phyloP scores from a whole-genome alignment of 345 rosid genomes.

The Gossypium mustelinum region DNA sequence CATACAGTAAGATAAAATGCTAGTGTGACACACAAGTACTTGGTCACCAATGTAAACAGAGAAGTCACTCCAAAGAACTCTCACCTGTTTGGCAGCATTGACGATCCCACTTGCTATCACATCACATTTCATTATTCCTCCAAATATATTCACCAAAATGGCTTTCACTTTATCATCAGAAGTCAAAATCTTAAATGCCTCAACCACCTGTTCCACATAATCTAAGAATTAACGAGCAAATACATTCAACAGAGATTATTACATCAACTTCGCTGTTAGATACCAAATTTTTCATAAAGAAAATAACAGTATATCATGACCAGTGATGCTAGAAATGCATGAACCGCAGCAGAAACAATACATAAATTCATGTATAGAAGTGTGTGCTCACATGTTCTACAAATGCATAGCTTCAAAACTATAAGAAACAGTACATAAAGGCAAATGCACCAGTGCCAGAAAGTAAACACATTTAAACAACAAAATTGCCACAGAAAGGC shows the following conservation, averaged over 20 bases:
- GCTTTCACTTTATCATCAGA: conserved; percentile 98
- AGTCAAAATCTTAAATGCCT: conserved; percentile 95
- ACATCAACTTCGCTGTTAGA: not conserved
- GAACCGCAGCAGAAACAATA: not conserved
- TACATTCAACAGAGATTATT: not conserved
- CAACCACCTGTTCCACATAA: conserved; percentile 67
- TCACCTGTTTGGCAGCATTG: conserved; percentile 95
- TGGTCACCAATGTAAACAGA: not conserved
- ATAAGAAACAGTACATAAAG: not conserved
- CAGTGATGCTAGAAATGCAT: not conserved
- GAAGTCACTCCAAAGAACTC: conserved; percentile 12
- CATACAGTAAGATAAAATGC: not conserved
- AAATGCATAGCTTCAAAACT: not conserved
- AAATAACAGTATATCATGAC: not conserved
- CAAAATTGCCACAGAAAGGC: not conserved
- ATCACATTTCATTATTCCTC: conserved; percentile 99
- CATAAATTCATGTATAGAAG: not conserved
- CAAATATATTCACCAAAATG: conserved; percentile 95
- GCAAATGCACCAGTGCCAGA: not conserved
- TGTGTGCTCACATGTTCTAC: not conserved
- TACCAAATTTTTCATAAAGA: not conserved
- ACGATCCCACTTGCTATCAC: conserved; percentile 98
- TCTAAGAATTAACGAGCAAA: conserved; percentile 8
- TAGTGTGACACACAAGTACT: not conserved
- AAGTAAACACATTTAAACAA: not conserved